These are phyloP conservation scores for Tricholomella constricta DNA, from an alignment of 768 basidiomycete genomes.

Conservation along the genomic window DNA sequence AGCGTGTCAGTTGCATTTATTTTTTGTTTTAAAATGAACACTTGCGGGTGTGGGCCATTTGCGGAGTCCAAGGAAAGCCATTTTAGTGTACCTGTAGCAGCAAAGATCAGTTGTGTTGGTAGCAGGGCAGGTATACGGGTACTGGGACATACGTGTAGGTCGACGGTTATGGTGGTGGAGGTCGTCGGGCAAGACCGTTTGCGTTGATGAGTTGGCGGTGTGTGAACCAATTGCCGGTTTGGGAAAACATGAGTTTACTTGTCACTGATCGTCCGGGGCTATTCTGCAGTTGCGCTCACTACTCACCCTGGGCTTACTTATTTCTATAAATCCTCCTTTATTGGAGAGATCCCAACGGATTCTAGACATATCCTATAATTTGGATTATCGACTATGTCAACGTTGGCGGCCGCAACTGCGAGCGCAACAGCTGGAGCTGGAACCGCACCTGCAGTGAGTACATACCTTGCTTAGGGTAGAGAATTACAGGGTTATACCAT, in stretches of 20 bases:
- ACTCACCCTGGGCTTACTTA: neutral
- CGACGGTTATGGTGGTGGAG: conserved; percentile 26
- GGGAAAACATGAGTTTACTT: conserved; percentile 6
- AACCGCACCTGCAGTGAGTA: conserved; percentile 35
- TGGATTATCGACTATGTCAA: conserved; percentile 20
- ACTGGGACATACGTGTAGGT: conserved; percentile 1
- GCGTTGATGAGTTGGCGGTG: conserved; percentile 28
- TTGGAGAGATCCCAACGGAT: neutral
- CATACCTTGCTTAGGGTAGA: neutral
- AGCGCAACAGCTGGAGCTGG: conserved; percentile 26
- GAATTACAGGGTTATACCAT: neutral
- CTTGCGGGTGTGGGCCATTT: conserved; percentile 80
- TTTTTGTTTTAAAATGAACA: conserved; percentile 21
- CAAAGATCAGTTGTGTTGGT: neutral
- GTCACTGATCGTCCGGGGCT: neutral
- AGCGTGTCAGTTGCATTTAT: no score
- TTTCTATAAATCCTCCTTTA: neutral
- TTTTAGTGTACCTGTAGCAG: conserved; percentile 32
- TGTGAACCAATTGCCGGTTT: conserved; percentile 33
- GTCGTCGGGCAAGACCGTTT: conserved; percentile 45
- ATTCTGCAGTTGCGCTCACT: neutral
- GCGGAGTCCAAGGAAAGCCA: conserved; percentile 80
- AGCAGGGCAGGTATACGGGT: neutral
- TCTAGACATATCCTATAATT: no score
- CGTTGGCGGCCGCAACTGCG: conserved; percentile 25